Evolutionary conservation across 805 yeast species (phyloP), one percentile per base, ranked within the genome.

Genomic region (Wickerhamomyces bovis): DNA sequence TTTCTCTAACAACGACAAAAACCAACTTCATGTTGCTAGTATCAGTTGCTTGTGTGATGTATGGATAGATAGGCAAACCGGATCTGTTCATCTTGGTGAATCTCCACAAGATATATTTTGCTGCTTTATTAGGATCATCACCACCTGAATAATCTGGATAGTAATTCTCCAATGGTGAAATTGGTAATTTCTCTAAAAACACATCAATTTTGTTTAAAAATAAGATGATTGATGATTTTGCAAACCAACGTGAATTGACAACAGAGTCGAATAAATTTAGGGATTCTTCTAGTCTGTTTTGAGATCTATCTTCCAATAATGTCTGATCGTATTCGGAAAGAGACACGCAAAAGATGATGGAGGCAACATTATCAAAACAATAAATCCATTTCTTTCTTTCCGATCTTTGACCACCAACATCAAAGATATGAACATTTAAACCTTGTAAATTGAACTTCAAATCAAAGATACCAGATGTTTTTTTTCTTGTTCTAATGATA

Each of bases 301-400:
- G 85, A n/a, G 74, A 70, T 35, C 78, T 73, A 50, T 86, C 89
- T 64, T 88, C 97, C 48, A 87, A 66, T 49, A 90, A 67, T 3
- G 79, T 83, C 66, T 89, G 97, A 63, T 90, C 97, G 61, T 90
- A 90, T 62, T 90, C 97, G 2, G 92, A 82, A 45, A 90, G 67
- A 0, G 97, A 89, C 20, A 89, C 96, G 65, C 97, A 89, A 62
- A 89, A 90, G 49, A 90, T 87, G 43, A 90, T 84, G 41, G 86
- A 73, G 0, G 96, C 85, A 30, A 90, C 97, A 56, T 89, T 89
- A 64, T 89, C 96, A 58, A 94, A 94, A 61, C 96, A 88, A 66
- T 94, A 95, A 51, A 94, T 89, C 99, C 99, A 94, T 66, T 94
- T 92, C 60, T 86, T 87, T 45, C 99, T 81, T 69, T 94, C 99